Percentiles rank a stretch among this genome's conserved stretches.
Conservation (phyloP, 306 rosid genomes). For the Prunus mongolica region DNA sequence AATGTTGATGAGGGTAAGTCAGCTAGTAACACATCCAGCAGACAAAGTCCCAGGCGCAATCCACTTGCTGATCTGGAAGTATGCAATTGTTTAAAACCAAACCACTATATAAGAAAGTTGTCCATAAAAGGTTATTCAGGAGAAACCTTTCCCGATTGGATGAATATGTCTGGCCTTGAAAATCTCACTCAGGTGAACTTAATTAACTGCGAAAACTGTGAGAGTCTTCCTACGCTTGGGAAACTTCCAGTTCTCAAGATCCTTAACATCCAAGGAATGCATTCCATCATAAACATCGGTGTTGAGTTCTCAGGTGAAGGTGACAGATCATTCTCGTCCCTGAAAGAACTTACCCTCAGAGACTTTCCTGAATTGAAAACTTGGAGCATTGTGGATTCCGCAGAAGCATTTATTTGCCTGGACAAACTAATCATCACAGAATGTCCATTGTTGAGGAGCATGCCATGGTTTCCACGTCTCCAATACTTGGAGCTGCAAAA, state of each 20-base stretch:
- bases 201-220: neutral
- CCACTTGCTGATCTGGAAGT: too few relatives aligned
- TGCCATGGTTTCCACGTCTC: slow-evolving; percentile 18
- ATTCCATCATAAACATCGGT: slow-evolving; percentile 6
- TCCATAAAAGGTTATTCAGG: slow-evolving; percentile 14
- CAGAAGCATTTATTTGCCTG: neutral
- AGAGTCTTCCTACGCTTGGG: too few relatives aligned
- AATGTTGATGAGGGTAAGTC: neutral
- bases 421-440: neutral
- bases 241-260: too few relatives aligned
- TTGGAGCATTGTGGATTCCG: slow-evolving; percentile 1
- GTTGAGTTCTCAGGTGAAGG: neutral
- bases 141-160: slow-evolving; percentile 15
- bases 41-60: rapidly evolving
- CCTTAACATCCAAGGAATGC: slow-evolving; percentile 17
- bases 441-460: neutral
- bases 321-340: neutral
- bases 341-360: neutral
- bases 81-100: neutral
- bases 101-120: slow-evolving; percentile 5
- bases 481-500: slow-evolving; percentile 6
- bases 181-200: slow-evolving; percentile 13
- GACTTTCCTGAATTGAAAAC: neutral
- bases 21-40: neutral
- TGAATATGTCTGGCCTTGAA: neutral